phyloP scores from a whole-genome alignment of 345 rosid species.

The Euclidium syriacum region DNA sequence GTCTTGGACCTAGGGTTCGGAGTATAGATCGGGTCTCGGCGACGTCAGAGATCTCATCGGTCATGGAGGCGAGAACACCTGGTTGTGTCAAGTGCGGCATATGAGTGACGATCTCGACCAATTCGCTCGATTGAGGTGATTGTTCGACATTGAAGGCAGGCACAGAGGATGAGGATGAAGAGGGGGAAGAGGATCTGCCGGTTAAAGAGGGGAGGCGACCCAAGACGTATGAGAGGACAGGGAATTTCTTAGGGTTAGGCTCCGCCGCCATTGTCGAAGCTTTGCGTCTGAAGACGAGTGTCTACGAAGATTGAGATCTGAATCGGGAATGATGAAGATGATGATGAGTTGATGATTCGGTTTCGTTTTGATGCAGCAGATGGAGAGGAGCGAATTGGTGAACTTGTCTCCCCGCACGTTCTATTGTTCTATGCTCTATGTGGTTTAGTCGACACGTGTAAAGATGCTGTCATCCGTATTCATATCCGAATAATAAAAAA shows the following conservation, averaged over 20 bases:
- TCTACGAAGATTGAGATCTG: slow-evolving; percentile 14
- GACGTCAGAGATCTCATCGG: slow-evolving; percentile 63
- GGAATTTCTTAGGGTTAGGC: slow-evolving; percentile 71
- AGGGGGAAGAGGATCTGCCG: slow-evolving; percentile 37
- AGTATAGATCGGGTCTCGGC: slow-evolving; percentile 80
- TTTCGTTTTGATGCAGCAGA: background rate
- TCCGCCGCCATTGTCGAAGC: slow-evolving; percentile 34
- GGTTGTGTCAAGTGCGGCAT: slow-evolving; percentile 68
- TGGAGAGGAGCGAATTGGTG: background rate
- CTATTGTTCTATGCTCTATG: no score
- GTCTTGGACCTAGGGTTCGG: slow-evolving; percentile 78
- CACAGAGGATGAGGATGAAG: slow-evolving; percentile 21
- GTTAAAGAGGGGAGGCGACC: slow-evolving; percentile 66
- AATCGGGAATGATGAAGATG: background rate
- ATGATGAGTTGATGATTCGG: background rate
- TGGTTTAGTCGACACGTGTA: no score
- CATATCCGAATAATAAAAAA: no score
- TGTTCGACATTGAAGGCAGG: slow-evolving; percentile 33
- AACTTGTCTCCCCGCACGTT: no score
- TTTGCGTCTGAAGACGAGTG: no score
- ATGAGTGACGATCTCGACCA: slow-evolving; percentile 37
- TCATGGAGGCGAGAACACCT: slow-evolving; percentile 66
- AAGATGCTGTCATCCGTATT: no score
- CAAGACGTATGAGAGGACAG: slow-evolving; percentile 88
- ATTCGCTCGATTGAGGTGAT: slow-evolving; percentile 14